These are phyloP conservation scores for Alternaria atra DNA, from an alignment of 2,329 filamentous ascomycete genomes.

Conservation along the genomic window DNA sequence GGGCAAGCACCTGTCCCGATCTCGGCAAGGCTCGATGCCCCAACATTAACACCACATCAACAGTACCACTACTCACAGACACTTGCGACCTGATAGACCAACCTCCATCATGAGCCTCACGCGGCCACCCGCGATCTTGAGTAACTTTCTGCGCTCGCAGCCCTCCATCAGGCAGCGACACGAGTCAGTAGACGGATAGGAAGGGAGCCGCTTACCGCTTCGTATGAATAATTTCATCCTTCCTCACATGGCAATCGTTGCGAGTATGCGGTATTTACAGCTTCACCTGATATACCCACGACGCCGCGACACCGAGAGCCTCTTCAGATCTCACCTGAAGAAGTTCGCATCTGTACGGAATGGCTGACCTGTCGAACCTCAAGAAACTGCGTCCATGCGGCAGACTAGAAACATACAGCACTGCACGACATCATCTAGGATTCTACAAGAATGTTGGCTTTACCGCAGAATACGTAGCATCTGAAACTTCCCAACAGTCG, in stretches of 20 bases:
- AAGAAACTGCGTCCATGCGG: conserved; percentile 38
- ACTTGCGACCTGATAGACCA: too few relatives aligned
- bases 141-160: not conserved
- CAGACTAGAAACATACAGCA: conserved; percentile 56
- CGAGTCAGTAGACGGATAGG: not conserved
- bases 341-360: not conserved
- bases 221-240: not conserved
- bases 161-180: not conserved
- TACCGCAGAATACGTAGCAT: conserved; percentile 41
- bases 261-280: not conserved
- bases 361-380: conserved; percentile 11
- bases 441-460: conserved; percentile 58
- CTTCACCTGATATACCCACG: not conserved
- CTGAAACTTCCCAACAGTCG: not conserved
- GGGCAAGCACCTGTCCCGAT: not conserved
- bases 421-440: conserved; percentile 53
- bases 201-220: not conserved
- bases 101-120: too few relatives aligned
- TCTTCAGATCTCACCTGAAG: not conserved
- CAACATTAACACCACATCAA: not conserved
- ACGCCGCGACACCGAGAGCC: not conserved
- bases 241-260: not conserved
- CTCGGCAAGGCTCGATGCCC: not conserved
- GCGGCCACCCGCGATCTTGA: too few relatives aligned
- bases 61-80: not conserved